A percentile compares a stretch with the other conserved stretches of the same genome.
These are phyloP conservation scores for Neurospora africana DNA, from an alignment of 495 filamentous ascomycete genomes.

Conservation along the genomic window DNA sequence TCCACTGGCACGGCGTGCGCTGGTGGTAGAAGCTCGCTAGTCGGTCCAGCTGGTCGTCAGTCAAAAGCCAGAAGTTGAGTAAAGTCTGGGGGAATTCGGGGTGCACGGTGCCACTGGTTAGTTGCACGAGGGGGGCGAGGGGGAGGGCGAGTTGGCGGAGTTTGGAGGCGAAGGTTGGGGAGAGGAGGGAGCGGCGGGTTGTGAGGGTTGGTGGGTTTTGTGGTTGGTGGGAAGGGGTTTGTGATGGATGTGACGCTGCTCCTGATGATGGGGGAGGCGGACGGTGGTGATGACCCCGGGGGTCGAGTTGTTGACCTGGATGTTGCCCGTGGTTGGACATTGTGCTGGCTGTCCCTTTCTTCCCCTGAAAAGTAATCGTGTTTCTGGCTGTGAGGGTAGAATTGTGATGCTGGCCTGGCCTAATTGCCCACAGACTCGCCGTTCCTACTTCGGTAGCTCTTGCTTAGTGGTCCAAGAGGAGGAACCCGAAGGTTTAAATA, in stretches of 20 bases:
- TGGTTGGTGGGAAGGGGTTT: background rate
- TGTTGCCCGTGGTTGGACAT: background rate
- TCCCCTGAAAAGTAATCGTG: no score
- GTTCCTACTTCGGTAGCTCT: background rate
- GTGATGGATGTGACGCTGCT: background rate
- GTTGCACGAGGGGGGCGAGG: constrained; percentile 47
- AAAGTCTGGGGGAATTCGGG: constrained; percentile 56
- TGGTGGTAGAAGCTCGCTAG: constrained; percentile 74
- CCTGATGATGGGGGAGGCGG: background rate
- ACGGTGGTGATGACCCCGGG: background rate
- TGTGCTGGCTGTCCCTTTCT: background rate
- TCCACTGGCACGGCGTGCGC: constrained; percentile 42
- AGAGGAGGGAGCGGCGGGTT: constrained; percentile 22
- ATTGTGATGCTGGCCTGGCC: background rate
- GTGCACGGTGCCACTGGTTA: constrained; percentile 49
- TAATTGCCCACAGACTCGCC: background rate
- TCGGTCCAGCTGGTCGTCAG: constrained; percentile 54
- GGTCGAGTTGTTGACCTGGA: constrained; percentile 1
- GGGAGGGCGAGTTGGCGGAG: constrained; percentile 37
- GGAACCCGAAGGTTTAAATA: background rate
- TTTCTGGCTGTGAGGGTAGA: background rate
- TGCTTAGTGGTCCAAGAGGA: background rate
- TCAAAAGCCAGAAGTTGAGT: constrained; percentile 66
- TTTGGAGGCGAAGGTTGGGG: constrained; percentile 30
- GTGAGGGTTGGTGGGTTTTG: constrained; percentile 4